A percentile compares a stretch with the other conserved stretches of the same genome.
Conservation (phyloP, 1,139 yeast species). For the Geotrichum carabidarum region DNA sequence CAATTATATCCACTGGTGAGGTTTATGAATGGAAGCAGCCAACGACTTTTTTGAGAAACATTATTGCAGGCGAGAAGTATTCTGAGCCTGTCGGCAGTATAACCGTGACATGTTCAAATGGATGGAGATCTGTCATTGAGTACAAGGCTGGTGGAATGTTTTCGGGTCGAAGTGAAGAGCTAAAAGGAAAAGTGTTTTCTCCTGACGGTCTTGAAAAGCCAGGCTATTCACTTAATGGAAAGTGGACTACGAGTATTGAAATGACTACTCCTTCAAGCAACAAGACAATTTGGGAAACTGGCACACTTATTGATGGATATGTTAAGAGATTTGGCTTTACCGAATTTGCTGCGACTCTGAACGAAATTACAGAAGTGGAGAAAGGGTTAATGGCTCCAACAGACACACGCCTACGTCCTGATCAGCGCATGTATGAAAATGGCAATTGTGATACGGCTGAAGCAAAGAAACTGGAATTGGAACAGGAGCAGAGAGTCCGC, state of each 20-base stretch:
- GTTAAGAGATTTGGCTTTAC: conserved; percentile 79
- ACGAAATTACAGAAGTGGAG: conserved; percentile 71
- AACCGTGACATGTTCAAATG: conserved; percentile 61
- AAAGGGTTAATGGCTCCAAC: conserved; percentile 65
- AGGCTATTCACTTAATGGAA: conserved; percentile 52
- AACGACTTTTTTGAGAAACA: conserved; percentile 71
- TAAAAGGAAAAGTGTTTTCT: conserved; percentile 53
- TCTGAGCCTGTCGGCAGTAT: conserved; percentile 76
- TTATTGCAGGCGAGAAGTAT: conserved; percentile 92
- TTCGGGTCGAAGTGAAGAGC: conserved; percentile 81
- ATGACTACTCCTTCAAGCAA: conserved; percentile 20
- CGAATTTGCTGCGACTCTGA: conserved; percentile 71
- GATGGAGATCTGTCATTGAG: conserved; percentile 62
- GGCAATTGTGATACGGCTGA: conserved; percentile 73
- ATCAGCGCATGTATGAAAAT: conserved; percentile 63
- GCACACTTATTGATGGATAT: conserved; percentile 55
- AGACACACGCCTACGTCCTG: conserved; percentile 88
- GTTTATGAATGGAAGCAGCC: conserved; percentile 78
- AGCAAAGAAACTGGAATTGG: conserved; percentile 56
- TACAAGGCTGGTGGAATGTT: conserved; percentile 74
- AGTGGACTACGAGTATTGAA: conserved; percentile 55
- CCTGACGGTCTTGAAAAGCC: conserved; percentile 34
- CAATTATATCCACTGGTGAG: conserved; percentile 59
- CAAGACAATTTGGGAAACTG: conserved; percentile 56
- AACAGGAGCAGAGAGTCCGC: conserved; percentile 74